Evolutionary conservation across 2,329 filamentous ascomycete genomes (phyloP).

Genomic region (Cordyceps militaris): DNA sequence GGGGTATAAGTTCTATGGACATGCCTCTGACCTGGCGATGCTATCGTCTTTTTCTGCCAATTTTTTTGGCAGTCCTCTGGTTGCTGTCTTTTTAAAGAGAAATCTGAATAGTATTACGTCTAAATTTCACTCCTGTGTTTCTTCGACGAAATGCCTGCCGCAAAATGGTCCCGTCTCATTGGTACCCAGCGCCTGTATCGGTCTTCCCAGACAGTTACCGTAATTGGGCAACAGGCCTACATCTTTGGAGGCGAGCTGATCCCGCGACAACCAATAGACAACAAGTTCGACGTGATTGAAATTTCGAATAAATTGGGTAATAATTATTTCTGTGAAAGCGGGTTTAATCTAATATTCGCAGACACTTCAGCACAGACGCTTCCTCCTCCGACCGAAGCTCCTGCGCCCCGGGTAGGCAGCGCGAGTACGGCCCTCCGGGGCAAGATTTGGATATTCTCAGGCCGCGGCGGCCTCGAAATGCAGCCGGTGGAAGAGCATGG

Average conservation of each 20-base stretch:
- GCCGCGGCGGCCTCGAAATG: constrained; percentile 54
- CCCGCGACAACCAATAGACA: constrained; percentile 44
- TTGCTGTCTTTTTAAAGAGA: no score
- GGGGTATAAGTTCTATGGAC: no score
- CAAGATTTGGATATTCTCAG: constrained; percentile 54
- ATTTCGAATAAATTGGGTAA: constrained; percentile 17
- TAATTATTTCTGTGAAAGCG: neutral
- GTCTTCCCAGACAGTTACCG: constrained; percentile 42
- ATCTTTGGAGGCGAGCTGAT: constrained; percentile 47
- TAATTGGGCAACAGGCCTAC: constrained; percentile 31
- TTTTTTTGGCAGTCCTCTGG: neutral
- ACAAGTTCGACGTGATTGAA: constrained; percentile 35
- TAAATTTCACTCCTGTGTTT: neutral
- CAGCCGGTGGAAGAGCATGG: constrained; percentile 52
- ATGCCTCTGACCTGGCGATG: no score
- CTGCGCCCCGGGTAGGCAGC: constrained; percentile 49
- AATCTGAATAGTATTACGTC: no score
- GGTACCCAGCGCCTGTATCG: constrained; percentile 31
- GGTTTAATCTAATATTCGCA: neutral
- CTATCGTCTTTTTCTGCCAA: neutral
- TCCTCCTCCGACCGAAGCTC: constrained; percentile 23
- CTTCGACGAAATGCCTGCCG: constrained; percentile 7
- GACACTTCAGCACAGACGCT: constrained; percentile 15
- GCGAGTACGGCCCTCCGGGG: constrained; percentile 38
- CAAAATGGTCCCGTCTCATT: constrained; percentile 3